Evolutionary conservation across 176 grass and related monocot genomes (phyloP), one percentile per base, ranked within the genome.

Genomic region (Hsuehochloa calcarea): DNA sequence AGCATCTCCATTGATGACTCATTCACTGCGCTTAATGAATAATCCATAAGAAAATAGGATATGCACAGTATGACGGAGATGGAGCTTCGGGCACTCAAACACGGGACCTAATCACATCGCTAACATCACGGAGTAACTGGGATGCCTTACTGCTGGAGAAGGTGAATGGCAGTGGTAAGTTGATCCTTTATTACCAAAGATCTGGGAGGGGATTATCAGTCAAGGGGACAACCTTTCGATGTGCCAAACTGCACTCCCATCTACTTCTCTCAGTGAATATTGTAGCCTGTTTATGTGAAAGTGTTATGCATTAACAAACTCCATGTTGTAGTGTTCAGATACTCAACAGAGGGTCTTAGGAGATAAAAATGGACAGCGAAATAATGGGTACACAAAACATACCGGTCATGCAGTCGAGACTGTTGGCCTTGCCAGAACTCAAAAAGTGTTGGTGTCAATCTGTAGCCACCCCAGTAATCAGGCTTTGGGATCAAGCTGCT

Each of bases 341-440:
- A 84, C 40, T 19, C 14, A 79, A 35, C 12, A n/a, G 8, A 40
- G 27, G 10, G 0, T 49, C 72, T 47, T 20, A 34, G 39, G 29
- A 51, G 22, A 34, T 19, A 10, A 68, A 35, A 70, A 37, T 20
- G n/a, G 14, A 38, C 61, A 62, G 75, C 12, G 1, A 45, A 29
- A 68, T 67, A 73, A 60, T 26, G 11, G 60, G 26, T 40, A 38
- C 52, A 56, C 0, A 23, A 41, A 60, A 84, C 85, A 35, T 94
- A 99, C 93, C 91, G 77, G 77, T 95, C 96, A 89, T 99, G 96
- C 22, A 99, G 74, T 41, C 96, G 93, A 91, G 96, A 95, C 35
- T 87, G 86, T 71, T 99, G 96, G 29, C 96, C 93, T 96, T 99
- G 93, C 96, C 96, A 98, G 55, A 98, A 98, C 75, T 98, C 96